Percentiles rank a stretch among this genome's conserved stretches.
phyloP scores from a whole-genome alignment of 345 rosid species.

The Abelmoschus esculentus region DNA sequence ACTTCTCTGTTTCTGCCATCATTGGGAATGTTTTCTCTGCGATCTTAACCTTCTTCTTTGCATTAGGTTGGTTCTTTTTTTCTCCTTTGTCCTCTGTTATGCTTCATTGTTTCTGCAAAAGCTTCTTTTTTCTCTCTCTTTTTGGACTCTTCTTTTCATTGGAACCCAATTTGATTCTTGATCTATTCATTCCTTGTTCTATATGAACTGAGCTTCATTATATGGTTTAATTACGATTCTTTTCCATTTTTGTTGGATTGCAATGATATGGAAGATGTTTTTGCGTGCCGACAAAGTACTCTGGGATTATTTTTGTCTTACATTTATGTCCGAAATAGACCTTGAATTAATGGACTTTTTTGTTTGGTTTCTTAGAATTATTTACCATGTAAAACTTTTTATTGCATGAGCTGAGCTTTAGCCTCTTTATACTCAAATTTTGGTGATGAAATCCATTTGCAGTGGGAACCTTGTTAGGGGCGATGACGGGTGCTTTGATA shows the following conservation, averaged over 20 bases:
- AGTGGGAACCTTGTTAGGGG: conserved; percentile 97
- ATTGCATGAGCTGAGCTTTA: background rate
- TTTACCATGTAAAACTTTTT: too few relatives aligned
- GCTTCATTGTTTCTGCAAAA: background rate
- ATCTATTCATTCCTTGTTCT: conserved; percentile 2
- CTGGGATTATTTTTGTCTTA: background rate
- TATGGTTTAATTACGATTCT: background rate
- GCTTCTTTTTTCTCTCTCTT: background rate
- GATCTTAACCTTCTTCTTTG: conserved; percentile 94
- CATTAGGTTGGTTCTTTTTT: conserved; percentile 54
- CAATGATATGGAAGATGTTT: background rate
- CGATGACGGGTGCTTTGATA: conserved; percentile 95
- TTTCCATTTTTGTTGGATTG: background rate
- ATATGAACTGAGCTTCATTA: background rate
- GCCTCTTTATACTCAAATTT: background rate
- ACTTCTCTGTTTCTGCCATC: conserved; percentile 64
- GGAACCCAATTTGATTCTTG: conserved; percentile 5
- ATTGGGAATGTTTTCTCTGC: conserved; percentile 83
- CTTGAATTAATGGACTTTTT: background rate
- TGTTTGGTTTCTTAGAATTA: background rate
- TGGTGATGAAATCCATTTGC: conserved; percentile 19
- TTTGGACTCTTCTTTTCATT: too few relatives aligned
- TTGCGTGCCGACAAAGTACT: conserved; percentile 1
- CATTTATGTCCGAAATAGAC: background rate
- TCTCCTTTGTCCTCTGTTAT: background rate